These are phyloP conservation scores for Leptographium wingfieldii DNA, from an alignment of 2,329 filamentous ascomycete species.

Conservation along the genomic window DNA sequence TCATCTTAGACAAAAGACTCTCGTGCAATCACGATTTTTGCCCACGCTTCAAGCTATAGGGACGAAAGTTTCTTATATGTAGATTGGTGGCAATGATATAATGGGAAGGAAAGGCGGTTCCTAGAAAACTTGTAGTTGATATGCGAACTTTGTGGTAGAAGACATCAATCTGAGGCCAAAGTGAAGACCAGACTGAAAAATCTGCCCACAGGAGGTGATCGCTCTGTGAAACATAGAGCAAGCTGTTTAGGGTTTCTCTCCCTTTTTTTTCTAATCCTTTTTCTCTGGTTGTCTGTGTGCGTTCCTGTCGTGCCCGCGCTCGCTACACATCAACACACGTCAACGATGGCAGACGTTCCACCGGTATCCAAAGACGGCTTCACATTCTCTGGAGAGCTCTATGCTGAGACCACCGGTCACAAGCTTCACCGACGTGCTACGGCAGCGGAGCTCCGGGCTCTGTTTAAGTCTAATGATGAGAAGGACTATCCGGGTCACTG, in stretches of 20 bases:
- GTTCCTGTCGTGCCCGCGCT: not conserved
- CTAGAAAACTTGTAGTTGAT: no score
- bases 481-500: constrained; percentile 44
- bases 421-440: constrained; percentile 34
- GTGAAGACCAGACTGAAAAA: no score
- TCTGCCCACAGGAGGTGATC: no score
- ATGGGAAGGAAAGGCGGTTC: no score
- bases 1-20: no score
- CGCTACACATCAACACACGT: not conserved
- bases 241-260: not conserved
- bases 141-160: no score
- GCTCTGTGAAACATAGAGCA: not conserved
- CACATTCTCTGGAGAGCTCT: constrained; percentile 29
- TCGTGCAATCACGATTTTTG: no score
- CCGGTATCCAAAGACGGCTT: constrained; percentile 25
- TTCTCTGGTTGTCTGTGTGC: not conserved
- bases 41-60: no score
- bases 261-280: not conserved
- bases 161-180: no score
- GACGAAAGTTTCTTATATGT: no score
- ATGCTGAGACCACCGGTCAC: constrained; percentile 27
- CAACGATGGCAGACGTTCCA: constrained; percentile 9
- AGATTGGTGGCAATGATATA: no score
- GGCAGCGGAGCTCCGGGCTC: constrained; percentile 27
- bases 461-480: constrained; percentile 27